Evolutionary conservation across 805 yeast species (phyloP), one percentile per base, ranked within the genome.

Genomic region (Saccharomycopsis sp.): DNA sequence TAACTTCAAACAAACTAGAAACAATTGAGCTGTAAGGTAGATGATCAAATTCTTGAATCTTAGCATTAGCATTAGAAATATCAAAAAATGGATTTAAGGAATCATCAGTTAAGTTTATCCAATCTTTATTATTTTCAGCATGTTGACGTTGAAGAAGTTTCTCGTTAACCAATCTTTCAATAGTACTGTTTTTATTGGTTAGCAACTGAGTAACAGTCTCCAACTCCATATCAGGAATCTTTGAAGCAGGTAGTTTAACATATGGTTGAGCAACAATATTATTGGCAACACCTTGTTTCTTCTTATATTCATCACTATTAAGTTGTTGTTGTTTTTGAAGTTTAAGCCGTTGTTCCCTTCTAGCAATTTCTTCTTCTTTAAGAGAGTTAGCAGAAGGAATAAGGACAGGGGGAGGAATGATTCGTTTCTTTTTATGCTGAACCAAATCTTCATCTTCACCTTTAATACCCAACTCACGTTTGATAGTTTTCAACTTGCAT

Each of bases 181-280:
- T 79, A 5, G 84, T 79, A 41, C 70, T 77, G 46, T 85, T 80
- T 59, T 86, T 85, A 47, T 79, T 88, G 36, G 73, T 67, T 37
- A 83, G 61, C 18, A 86, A 76, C 34, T 76, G 70, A 40, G 82
- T 83, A 9, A 87, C 88, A 4, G 95, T 84, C 19, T 82, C 79
- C 45, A 89, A 66, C 35, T 86, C 94, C 70, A 88, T 70, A 59
- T 89, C 96, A 13, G 97, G 96, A 48, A 89, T 83, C 59, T 86
- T 84, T 1, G 95, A 82, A 29, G 92, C 80, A 2, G 96, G 95
- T 30, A 86, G 59, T 52, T 82, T 79, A 50, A 86, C 94, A 62
- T 87, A 83, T 19, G 94, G 87, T 54, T 84, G 89, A 20, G 47
- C 39, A 28, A 46, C 46, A 39, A 42, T 37, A 26, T 23, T 49